Percentiles rank a stretch among this genome's conserved stretches.
These are phyloP conservation scores for Clohesyomyces aquaticus DNA, from an alignment of 495 filamentous ascomycete species.

Conservation along the genomic window DNA sequence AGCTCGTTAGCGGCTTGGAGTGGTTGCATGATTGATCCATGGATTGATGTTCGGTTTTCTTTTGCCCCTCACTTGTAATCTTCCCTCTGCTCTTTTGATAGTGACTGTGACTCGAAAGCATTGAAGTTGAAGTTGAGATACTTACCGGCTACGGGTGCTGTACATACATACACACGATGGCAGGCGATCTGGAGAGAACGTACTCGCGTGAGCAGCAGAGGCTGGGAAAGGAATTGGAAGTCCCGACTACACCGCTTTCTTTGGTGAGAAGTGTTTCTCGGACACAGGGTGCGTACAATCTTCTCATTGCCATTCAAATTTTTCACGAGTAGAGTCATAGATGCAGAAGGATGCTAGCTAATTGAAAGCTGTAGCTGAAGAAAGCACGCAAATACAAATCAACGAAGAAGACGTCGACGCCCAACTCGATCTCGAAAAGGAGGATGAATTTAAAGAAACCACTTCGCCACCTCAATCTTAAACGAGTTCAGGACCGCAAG, in stretches of 20 bases:
- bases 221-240: constrained; percentile 10
- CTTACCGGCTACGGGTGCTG: no score
- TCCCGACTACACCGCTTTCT: constrained; percentile 3
- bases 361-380: constrained; percentile 4
- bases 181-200: constrained; percentile 24
- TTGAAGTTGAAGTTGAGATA: neutral
- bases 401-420: constrained; percentile 36
- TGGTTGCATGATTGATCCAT: no score
- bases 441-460: constrained; percentile 32
- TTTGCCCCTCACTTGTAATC: neutral
- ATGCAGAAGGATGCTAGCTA: no score
- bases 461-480: constrained; percentile 40
- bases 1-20: no score
- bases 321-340: neutral
- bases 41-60: neutral
- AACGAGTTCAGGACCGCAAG: neutral
- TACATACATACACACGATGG: no score
- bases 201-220: constrained; percentile 28
- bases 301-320: neutral
- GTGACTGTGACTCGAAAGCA: neutral
- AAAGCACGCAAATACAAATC: constrained; percentile 3
- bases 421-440: constrained; percentile 36
- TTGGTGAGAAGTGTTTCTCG: constrained; percentile 9
- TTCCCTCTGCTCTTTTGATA: neutral
- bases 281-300: constrained; percentile 10